Percentiles rank a stretch among this genome's conserved stretches.
Evolutionary conservation across 331 rosid species (phyloP).

Genomic region (Acacia concinna): DNA sequence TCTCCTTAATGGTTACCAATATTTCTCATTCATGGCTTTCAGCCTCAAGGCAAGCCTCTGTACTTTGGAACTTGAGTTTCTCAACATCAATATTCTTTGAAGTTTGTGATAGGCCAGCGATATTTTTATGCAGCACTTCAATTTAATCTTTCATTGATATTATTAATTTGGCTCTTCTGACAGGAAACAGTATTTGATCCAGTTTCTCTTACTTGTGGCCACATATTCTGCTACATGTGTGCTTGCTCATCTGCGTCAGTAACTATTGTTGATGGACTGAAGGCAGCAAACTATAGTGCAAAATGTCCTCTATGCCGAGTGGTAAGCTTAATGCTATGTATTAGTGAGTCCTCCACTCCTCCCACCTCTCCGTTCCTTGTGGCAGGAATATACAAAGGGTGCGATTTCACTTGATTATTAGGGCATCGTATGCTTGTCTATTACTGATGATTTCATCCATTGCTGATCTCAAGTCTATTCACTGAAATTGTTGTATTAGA

Average conservation of each 20-base stretch:
- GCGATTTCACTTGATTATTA: not conserved
- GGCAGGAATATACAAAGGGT: not conserved
- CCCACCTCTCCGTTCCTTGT: conserved; percentile 1
- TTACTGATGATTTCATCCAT: conserved; percentile 3
- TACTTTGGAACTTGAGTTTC: conserved; percentile 5
- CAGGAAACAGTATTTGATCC: conserved; percentile 97
- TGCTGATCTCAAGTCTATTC: not conserved
- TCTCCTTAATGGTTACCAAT: conserved; percentile 5
- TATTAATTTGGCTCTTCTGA: conserved; percentile 20
- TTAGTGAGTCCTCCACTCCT: not conserved
- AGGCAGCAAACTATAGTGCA: conserved; percentile 48
- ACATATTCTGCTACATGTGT: conserved; percentile 84
- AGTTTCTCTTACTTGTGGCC: conserved; percentile 82
- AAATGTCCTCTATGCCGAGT: conserved; percentile 89
- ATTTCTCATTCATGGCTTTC: conserved; percentile 24
- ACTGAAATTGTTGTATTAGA: not conserved
- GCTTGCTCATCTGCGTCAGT: conserved; percentile 89
- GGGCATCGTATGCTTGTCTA: conserved; percentile 2
- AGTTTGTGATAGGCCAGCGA: not conserved
- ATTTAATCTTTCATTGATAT: conserved; percentile 6
- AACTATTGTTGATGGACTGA: conserved; percentile 68
- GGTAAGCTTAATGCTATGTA: conserved; percentile 41
- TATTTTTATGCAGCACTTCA: not conserved
- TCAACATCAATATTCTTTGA: not conserved
- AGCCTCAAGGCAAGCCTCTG: conserved; percentile 6